Conservation (phyloP, 2,329 filamentous ascomycete genomes). For the Colletotrichum sp. region DNA sequence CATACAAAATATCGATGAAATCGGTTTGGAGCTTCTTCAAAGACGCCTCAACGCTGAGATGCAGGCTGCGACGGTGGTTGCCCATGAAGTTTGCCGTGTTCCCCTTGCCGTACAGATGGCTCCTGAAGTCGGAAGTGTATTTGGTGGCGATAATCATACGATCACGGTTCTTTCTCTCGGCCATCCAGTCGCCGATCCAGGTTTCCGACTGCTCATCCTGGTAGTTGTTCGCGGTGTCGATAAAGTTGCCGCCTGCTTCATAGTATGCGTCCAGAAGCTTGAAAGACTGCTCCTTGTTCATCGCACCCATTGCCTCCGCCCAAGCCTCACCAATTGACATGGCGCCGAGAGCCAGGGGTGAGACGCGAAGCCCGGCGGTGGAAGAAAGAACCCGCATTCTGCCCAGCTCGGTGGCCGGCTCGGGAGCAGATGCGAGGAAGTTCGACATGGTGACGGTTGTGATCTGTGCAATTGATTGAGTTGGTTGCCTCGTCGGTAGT, state of each 20-base stretch:
- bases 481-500: neutral
- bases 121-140: conserved; percentile 54
- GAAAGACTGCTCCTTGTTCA: conserved; percentile 59
- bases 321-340: conserved; percentile 58
- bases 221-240: conserved; percentile 68
- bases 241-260: conserved; percentile 69
- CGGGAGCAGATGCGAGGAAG: conserved; percentile 26
- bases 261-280: conserved; percentile 63
- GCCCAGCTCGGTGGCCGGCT: conserved; percentile 56
- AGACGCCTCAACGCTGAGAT: conserved; percentile 45
- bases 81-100: conserved; percentile 46
- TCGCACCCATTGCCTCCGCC: conserved; percentile 52
- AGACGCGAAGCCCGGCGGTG: conserved; percentile 55
- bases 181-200: conserved; percentile 66
- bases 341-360: conserved; percentile 56
- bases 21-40: conserved; percentile 49
- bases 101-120: conserved; percentile 38
- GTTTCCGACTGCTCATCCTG: conserved; percentile 61
- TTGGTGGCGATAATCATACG: conserved; percentile 62
- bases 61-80: conserved; percentile 46
- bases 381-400: conserved; percentile 56
- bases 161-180: conserved; percentile 52
- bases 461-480: neutral
- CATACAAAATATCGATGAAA: conserved; percentile 49
- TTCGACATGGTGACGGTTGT: neutral